These are phyloP conservation scores for Chlorella variabilis DNA, from an alignment of 163 green algal species.

Conservation along the genomic window DNA sequence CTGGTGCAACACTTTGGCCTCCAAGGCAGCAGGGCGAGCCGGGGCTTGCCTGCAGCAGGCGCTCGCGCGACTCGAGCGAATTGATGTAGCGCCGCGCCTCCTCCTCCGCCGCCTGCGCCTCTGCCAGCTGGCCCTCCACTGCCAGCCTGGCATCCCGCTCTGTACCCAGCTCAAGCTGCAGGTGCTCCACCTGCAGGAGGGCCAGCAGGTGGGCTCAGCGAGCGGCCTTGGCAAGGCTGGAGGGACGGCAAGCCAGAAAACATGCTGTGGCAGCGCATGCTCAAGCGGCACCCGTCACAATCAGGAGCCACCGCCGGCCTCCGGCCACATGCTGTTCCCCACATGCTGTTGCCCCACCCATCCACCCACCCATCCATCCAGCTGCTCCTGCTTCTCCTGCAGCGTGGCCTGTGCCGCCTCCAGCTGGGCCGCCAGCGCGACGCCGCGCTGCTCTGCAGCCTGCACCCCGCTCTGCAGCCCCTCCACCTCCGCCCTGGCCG, in stretches of 20 bases:
- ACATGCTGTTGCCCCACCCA: no score
- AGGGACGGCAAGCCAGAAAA: neutral
- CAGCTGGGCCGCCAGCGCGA: neutral
- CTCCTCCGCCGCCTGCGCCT: constrained; percentile 1
- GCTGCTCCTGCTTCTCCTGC: neutral
- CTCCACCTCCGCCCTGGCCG: neutral
- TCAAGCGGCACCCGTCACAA: no score
- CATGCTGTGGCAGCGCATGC: no score
- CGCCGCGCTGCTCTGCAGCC: neutral
- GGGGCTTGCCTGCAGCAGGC: constrained; percentile 13
- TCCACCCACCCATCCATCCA: no score
- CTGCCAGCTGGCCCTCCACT: neutral
- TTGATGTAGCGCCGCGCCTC: constrained; percentile 2
- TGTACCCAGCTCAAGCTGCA: neutral
- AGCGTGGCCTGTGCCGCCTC: neutral
- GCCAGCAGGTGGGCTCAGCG: neutral
- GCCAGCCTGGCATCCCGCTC: neutral
- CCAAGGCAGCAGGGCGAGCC: no score
- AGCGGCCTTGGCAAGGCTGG: neutral
- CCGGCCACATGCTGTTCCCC: no score
- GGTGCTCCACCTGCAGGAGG: no score
- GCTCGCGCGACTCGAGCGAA: neutral
- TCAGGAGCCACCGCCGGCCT: no score
- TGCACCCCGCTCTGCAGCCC: neutral
- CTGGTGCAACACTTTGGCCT: no score